Percentiles rank a stretch among this genome's conserved stretches.
Evolutionary conservation across 352 stramenopile genomes (phyloP).

Genomic region (Phytophthora hybrid): DNA sequence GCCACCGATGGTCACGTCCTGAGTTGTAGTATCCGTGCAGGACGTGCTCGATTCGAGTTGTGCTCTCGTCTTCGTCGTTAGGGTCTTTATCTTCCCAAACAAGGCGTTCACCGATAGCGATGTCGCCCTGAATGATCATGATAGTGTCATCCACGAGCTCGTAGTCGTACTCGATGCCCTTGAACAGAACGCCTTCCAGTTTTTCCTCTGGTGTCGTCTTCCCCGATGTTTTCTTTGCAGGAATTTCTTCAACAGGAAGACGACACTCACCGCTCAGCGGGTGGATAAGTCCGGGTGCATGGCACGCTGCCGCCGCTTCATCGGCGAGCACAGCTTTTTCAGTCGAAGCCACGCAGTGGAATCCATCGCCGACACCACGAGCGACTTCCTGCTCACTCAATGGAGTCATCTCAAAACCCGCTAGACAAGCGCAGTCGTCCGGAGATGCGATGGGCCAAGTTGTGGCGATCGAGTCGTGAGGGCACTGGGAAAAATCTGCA

Average conservation of each 20-base stretch:
- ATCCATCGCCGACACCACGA: conserved; percentile 48
- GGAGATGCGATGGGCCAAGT: conserved; percentile 52
- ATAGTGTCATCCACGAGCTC: conserved; percentile 76
- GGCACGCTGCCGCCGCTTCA: conserved; percentile 55
- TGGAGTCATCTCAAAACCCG: conserved; percentile 49
- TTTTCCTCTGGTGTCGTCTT: conserved; percentile 11
- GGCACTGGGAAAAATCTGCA: conserved; percentile 53
- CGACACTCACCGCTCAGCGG: conserved; percentile 66
- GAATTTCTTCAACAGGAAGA: conserved; percentile 70
- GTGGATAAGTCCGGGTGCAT: conserved; percentile 51
- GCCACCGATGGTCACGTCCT: conserved; percentile 79
- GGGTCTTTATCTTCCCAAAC: conserved; percentile 41
- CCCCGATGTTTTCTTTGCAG: conserved; percentile 23
- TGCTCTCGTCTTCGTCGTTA: conserved; percentile 10
- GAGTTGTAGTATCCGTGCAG: conserved; percentile 87
- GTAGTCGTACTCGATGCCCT: conserved; percentile 86
- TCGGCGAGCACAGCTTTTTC: conserved; percentile 36
- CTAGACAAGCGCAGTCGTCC: conserved; percentile 59
- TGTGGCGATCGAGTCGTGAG: conserved; percentile 54
- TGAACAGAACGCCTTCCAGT: conserved; percentile 63
- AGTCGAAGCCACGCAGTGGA: conserved; percentile 42
- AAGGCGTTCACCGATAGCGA: conserved; percentile 72
- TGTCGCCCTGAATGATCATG: conserved; percentile 83
- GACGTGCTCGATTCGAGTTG: conserved; percentile 39
- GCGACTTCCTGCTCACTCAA: conserved; percentile 39